Evolutionary conservation across 345 rosid genomes (phyloP), one percentile per base, ranked within the genome.

Genomic region (Noccaea caerulescens): DNA sequence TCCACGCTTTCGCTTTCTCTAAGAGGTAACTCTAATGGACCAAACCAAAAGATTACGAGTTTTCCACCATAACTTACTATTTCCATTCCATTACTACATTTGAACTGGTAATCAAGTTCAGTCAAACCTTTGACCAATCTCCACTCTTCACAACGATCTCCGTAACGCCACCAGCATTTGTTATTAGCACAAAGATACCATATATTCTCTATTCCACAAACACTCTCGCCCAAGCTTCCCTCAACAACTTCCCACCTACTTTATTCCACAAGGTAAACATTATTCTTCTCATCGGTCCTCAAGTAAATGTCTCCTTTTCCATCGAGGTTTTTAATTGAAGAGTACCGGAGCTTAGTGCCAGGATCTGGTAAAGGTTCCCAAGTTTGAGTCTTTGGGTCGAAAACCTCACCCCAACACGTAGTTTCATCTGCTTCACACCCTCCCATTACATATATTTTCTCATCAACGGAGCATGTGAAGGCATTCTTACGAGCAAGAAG

Each of bases 301-400:
- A 58, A 33, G 32, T 38, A 58, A 18, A 58, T 8, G 3, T 58
- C 16, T 37, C 30, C 30, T 2, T 1, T 1, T n/a, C 5, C 23
- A 16, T 16, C 3, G n/a, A 5, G 30, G 30, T 27, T 27, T 4
- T 36, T 57, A 9, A 36, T 16, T 9, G 18, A 36, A 37, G 62
- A 36, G 44, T 3, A 37, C 5, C 62, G 62, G 13, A 58, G 45
- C 5, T 16, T 13, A 58, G 4, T 2, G 5, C 62, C 62, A 37
- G 61, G 62, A 13, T 58, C 62, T 10, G 62, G 62, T 16, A 58
- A 58, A 37, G 62, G 37, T 18, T 56, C 61, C 61, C 61, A 56
- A 9, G 43, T 34, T 56, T 36, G 43, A 36, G 61, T 36, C 42
- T 34, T 8, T 36, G 61, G 4, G 27, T 34, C 27, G 43, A 34